Evolutionary conservation across 2,329 filamentous ascomycete genomes (phyloP), one percentile per base, ranked within the genome.

Genomic region (Neofusicoccum parvum): DNA sequence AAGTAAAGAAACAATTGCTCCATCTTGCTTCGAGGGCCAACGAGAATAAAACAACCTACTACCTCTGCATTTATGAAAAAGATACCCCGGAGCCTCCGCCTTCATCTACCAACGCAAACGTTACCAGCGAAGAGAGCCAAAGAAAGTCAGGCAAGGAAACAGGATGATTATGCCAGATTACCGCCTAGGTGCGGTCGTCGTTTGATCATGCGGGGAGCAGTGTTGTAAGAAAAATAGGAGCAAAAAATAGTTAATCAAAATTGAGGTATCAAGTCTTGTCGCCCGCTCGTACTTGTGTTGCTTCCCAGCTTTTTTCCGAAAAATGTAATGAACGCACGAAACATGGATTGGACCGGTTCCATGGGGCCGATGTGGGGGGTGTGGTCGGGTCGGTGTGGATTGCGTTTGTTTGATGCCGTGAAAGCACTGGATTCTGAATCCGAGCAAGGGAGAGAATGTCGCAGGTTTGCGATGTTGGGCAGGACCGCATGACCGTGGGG

Each of bases 241-340:
- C 48, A 48, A 45, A 59, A 59, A 59, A 32, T 36, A 23, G 32
- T 34, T 17, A 37, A 32, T 48, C 23, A 60, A 48, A 60, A 48
- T 48, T 23, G 56, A 60, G 56, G 56, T 60, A 60, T 60, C 56
- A 60, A 46, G 43, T 23, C 23, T 34, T 34, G 56, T 60, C 43
- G n/a, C 56, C 43, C 17, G 41, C 56, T 49, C 56, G 39, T 48
- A 34, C 56, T 48, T 37, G 27, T 48, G 53, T 59, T 45, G 39
- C n/a, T 60, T 14, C 43, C 56, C 56, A 27, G 56, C 56, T 60
- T 60, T 60, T 60, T 46, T 15, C 32, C 15, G 20, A 60, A 48
- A 60, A 37, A 37, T 27, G 15, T 60, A 48, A 60, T 36, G 32
- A 34, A 48, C 56, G 56, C 41, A 15, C 27, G 17, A 43, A 37